Evolutionary conservation across 2,329 filamentous ascomycete genomes (phyloP), one percentile per base, ranked within the genome.

Genomic region (Pestalotiopsis sp.): DNA sequence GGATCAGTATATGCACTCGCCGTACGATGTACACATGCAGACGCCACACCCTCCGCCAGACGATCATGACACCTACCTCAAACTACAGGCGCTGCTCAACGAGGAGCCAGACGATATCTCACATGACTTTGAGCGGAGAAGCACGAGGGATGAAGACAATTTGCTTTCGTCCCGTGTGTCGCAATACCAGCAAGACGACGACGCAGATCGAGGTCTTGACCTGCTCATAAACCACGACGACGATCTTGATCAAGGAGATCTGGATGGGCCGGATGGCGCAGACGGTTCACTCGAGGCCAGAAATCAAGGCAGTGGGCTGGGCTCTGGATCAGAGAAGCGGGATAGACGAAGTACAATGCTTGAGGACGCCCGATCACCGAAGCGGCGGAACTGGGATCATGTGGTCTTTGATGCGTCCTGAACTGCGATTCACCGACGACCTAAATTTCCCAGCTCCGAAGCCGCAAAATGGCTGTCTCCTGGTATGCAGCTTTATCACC

Each of bases 61-160:
- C 67, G 83, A 86, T 31, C 79, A 84, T 0, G 59, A 61, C 25
- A 83, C 87, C 59, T 79, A 80, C 59, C 45, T 45, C 25, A 38
- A 58, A 58, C 88, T 89, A 73, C 86, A 88, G 67, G 85, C 85
- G 0, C 77, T 89, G 1, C 82, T 89, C 2, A 83, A 85, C 73
- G 85, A 83, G 1, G 82, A 78, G 59, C 79, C 74, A n/a, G 75
- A 72, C 17, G 69, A 70, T 13, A 59, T 73, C 27, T 65, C 71
- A 12, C 23, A 70, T 31, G 9, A 61, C 14, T 60, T 71, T 60
- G 59, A 61, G 12, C 27, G 13, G 17, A 61, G 25, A 20, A 38
- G 27, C 31, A 39, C 59, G 14, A 27, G 68, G 12, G 69, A 68
- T 12, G 56, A 71, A 60, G 71, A 74, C 20, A 61, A 70, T 14